Base-by-base conservation (phyloP, 106 monocot genomes). In the Phalaenopsis equestris region DNA sequence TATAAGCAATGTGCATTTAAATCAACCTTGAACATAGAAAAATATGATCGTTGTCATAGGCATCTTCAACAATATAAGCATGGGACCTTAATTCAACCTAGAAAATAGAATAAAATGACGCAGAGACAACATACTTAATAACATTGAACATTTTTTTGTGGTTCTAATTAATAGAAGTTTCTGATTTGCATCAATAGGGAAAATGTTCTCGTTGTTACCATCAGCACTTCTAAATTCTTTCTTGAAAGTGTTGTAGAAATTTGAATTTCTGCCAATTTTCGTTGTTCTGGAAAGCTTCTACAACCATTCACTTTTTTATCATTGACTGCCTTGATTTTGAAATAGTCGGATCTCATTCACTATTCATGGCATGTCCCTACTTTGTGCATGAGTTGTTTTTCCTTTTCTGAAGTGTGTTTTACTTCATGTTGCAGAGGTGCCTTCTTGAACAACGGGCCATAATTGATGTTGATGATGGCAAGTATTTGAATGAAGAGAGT, bases 401-500 rank as follows among this genome's bases (percentile, higher is more conserved):
- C 64, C 18, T 55, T 75, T 49, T 70, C 38, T 4, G 39, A 9
- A 68, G 70, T 39, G 67, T 70, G 38, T 39, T n/a, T 85, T 58
- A 56, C 67, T 77, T 82, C 78, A 4, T 72, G 77, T 73, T 87
- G 41, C 72, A 96, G 96, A 91, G 86, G 78, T 88, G 89, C 65
- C 93, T 96, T 77, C 86, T 94, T 83, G 90, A 96, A 75, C 80
- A 96, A 68, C 88, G 87, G 56, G 96, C 96, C 23, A 82, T 93
- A 19, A 58, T 94, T 82, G 87, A 94, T 94, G 86, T 78, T 16
- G 94, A 96, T 61, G 79, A 81, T 75, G 90, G 96, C n/a, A 96
- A 96, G 83, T 84, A 91, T 52, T 82, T 94, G 79, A 96, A 94
- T 92, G 94, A 96, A 86, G 96, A 96, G 55, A 87, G 86, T 86